These are phyloP conservation scores for Colletotrichum musicola DNA, from an alignment of 2,329 filamentous ascomycete genomes.

Conservation along the genomic window DNA sequence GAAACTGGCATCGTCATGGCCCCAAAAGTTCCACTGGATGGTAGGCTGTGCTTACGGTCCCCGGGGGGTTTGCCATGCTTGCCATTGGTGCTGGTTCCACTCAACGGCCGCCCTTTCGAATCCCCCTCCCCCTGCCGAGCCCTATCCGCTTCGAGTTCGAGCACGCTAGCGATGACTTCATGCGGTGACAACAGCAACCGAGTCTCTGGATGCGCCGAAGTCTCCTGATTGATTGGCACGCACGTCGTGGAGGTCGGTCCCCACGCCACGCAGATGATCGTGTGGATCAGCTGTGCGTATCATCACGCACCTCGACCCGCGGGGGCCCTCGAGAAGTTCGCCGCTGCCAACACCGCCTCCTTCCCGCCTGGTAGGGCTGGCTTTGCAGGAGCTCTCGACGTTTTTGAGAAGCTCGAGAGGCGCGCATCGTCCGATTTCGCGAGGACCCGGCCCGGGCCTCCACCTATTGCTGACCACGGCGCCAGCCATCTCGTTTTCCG, in stretches of 20 bases:
- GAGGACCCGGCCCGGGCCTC: background rate
- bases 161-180: constrained; percentile 19
- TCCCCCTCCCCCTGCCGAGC: background rate
- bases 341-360: constrained; percentile 6
- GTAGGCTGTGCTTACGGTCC: constrained; percentile 35
- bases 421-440: constrained; percentile 1
- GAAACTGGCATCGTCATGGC: constrained; percentile 12
- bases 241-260: constrained; percentile 11
- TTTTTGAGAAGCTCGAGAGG: background rate
- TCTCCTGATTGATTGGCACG: constrained; percentile 4
- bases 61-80: background rate
- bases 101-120: constrained; percentile 4
- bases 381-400: background rate
- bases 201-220: constrained; percentile 23
- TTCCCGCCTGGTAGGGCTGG: constrained; percentile 10
- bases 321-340: background rate
- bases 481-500: constrained; percentile 2
- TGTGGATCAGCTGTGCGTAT: constrained; percentile 6
- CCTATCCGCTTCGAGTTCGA: background rate
- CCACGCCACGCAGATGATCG: constrained; percentile 23
- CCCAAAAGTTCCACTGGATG: constrained; percentile 30
- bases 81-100: constrained; percentile 7
- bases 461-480: background rate
- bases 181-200: constrained; percentile 21
- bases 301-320: constrained; percentile 2